Evolutionary conservation across 345 rosid species (phyloP).

Genomic region (Lepidium africanum): DNA sequence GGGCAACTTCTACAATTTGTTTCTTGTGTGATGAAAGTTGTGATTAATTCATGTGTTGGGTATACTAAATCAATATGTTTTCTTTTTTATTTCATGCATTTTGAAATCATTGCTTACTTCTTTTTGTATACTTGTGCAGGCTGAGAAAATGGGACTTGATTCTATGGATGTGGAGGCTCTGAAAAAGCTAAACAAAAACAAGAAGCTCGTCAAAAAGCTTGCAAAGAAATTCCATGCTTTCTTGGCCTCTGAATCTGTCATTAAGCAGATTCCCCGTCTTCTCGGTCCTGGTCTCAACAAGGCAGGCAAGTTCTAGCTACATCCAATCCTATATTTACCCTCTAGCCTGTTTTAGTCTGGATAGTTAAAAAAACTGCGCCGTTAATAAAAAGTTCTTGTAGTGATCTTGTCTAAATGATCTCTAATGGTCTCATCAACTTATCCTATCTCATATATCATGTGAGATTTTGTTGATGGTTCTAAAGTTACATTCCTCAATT

Average conservation of each 20-base stretch:
- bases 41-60: background rate
- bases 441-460: background rate
- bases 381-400: background rate
- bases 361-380: no score
- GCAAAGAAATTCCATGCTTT: constrained; percentile 67
- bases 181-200: constrained; percentile 64
- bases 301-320: constrained; percentile 48
- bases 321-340: background rate
- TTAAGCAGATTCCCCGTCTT: constrained; percentile 66
- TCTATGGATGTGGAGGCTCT: constrained; percentile 57
- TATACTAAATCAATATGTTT: background rate
- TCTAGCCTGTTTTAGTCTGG: background rate
- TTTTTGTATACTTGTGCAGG: constrained; percentile 17
- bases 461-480: background rate
- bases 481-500: background rate
- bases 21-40: background rate
- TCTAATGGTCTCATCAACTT: background rate
- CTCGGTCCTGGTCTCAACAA: constrained; percentile 72
- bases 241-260: constrained; percentile 58
- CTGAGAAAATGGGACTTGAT: constrained; percentile 49
- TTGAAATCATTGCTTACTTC: background rate
- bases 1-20: background rate
- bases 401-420: background rate
- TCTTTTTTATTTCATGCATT: background rate
- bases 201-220: constrained; percentile 59